Evolutionary conservation across 1,284 basidiomycete genomes (phyloP), one percentile per base, ranked within the genome.

Genomic region (Sporisorium exsertum): DNA sequence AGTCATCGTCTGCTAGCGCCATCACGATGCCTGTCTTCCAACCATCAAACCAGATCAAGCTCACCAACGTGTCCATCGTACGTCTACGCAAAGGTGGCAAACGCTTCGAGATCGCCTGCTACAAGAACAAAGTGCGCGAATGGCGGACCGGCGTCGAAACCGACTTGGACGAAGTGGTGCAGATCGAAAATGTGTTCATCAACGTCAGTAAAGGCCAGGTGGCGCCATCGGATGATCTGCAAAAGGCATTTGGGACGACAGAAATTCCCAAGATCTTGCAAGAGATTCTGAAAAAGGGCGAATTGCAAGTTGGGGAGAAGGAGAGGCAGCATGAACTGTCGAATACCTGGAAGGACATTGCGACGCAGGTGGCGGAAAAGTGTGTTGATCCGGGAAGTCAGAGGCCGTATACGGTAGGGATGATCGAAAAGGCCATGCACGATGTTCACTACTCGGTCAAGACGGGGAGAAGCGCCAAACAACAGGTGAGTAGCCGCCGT

Each of bases 41-140:
- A 35, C 69, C 81, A 0, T 64, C 81, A 10, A 84, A 81, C 42
- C 81, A 84, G 71, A 84, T 85, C 75, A 85, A 83, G 86, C 88
- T 98, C 49, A 98, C 96, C 5, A 98, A 98, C 86, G 95, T 98
- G 58, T 96, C 95, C 42, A 90, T 98, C 84, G 95, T 99, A 33
- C 91, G 95, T 50, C 88, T 97, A 56, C 97, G 95, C 88, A 97
- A 97, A 86, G 94, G 92, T 50, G 97, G 97, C 32, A 98, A 98
- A 87, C 91, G 97, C 57, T 99, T 97, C 86, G 97, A 99, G 93
- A 93, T 99, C 79, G 96, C 96, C 52, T 98, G 95, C 87, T 98
- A 98, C 88, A 97, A 98, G 89, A 99, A 99, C 88, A 98, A 98
- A 87, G 96, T 98, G 22, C 93, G 95, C 78, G 95, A 97, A 87